Conservation (phyloP, 1,284 basidiomycete species). For the Ustilago nuda region DNA sequence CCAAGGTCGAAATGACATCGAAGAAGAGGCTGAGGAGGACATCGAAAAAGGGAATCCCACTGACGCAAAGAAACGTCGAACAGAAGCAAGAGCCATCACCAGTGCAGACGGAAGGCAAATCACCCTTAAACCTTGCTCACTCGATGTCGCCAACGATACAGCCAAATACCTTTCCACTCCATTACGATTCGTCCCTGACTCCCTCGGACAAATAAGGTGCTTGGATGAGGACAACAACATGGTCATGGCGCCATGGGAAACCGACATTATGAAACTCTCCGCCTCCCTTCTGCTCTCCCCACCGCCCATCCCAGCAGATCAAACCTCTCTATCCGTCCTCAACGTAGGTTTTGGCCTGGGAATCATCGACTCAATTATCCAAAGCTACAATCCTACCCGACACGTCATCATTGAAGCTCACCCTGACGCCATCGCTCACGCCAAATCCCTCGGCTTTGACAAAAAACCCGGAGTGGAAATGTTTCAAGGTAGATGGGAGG, state of each 20-base stretch:
- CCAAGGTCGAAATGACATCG: constrained; percentile 7
- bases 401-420: constrained; percentile 97
- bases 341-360: constrained; percentile 96
- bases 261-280: constrained; percentile 64
- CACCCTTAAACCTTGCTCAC: constrained; percentile 61
- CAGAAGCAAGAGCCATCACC: constrained; percentile 61
- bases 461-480: constrained; percentile 58
- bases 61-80: constrained; percentile 12
- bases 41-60: constrained; percentile 24
- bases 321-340: constrained; percentile 77
- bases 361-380: constrained; percentile 88
- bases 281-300: constrained; percentile 55
- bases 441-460: constrained; percentile 73
- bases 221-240: constrained; percentile 77
- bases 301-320: constrained; percentile 18
- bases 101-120: constrained; percentile 70
- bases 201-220: constrained; percentile 83
- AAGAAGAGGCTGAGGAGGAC: constrained; percentile 21
- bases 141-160: constrained; percentile 73
- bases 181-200: constrained; percentile 75
- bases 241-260: constrained; percentile 76
- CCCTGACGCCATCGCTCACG: constrained; percentile 84
- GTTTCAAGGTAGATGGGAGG: constrained; percentile 64
- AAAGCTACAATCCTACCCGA: constrained; percentile 76
- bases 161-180: constrained; percentile 80